These are phyloP conservation scores for Fusarium penzigii DNA, from an alignment of 2,329 filamentous ascomycete species.

Conservation along the genomic window DNA sequence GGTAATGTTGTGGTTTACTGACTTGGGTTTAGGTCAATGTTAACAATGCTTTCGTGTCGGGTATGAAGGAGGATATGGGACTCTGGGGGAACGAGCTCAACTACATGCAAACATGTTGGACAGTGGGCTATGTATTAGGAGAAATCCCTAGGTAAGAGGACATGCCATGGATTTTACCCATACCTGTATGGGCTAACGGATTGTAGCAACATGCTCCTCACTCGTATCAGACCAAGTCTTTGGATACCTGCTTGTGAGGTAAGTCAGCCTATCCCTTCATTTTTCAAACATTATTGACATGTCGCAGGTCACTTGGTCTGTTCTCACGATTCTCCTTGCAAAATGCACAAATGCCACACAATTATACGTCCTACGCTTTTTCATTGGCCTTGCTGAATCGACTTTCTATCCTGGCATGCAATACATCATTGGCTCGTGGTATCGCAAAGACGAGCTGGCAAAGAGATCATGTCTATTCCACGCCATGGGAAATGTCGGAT, in stretches of 20 bases:
- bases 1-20: not conserved
- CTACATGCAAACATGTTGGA: conserved; percentile 56
- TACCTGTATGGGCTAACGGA: not conserved
- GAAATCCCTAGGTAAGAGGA: conserved; percentile 34
- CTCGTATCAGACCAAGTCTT: conserved; percentile 39
- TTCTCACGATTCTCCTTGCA: conserved; percentile 31
- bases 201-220: conserved; percentile 37
- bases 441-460: conserved; percentile 43
- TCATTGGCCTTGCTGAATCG: conserved; percentile 43
- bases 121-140: conserved; percentile 58
- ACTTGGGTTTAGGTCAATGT: conserved; percentile 21
- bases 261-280: accelerated
- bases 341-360: conserved; percentile 35
- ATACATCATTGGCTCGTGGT: conserved; percentile 46
- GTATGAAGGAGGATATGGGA: conserved; percentile 53
- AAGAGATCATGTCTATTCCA: conserved; percentile 46
- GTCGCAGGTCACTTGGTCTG: conserved; percentile 30
- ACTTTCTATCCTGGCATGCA: conserved; percentile 42
- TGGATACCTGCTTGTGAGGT: conserved; percentile 42
- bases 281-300: not conserved
- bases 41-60: conserved; percentile 34
- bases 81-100: conserved; percentile 49
- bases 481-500: conserved; percentile 31
- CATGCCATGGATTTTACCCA: accelerated
- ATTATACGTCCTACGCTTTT: conserved; percentile 44